phyloP scores from a whole-genome alignment of 1,284 basidiomycete species.

The Flammula alnicola region DNA sequence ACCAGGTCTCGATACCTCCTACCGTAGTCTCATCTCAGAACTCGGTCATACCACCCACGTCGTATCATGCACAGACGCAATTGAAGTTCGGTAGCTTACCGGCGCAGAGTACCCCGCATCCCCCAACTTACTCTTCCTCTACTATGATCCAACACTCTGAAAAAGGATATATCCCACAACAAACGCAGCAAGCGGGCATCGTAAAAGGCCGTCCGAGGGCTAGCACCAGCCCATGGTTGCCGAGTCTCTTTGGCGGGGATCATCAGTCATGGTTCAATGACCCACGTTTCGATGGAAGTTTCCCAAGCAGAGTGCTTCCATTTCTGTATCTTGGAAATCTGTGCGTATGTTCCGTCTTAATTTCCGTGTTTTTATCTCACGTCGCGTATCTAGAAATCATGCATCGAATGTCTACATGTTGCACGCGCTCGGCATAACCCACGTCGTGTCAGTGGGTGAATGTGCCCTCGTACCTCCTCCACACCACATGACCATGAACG shows the following conservation, averaged over 20 bases:
- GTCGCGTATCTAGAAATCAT: constrained; percentile 67
- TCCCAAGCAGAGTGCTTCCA: constrained; percentile 92
- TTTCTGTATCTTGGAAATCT: constrained; percentile 96
- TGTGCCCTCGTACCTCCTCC: constrained; percentile 81
- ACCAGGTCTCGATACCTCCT: constrained; percentile 3
- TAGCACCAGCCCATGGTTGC: constrained; percentile 67
- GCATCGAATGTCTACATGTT: constrained; percentile 96
- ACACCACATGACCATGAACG: constrained; percentile 39
- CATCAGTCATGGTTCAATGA: constrained; percentile 93
- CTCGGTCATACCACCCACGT: not conserved
- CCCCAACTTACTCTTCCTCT: constrained; percentile 3
- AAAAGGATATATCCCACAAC: constrained; percentile 6
- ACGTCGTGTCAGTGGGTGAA: constrained; percentile 97
- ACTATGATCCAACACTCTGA: constrained; percentile 1
- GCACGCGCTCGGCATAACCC: constrained; percentile 93
- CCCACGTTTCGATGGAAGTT: constrained; percentile 91
- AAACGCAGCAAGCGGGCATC: constrained; percentile 19
- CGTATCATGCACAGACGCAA: constrained; percentile 7
- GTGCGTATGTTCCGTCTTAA: constrained; percentile 50
- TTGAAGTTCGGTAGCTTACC: constrained; percentile 21
- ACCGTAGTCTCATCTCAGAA: not conserved
- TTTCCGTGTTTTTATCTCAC: constrained; percentile 4
- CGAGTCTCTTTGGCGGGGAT: constrained; percentile 61
- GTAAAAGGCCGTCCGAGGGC: constrained; percentile 63
- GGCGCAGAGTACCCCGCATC: not conserved